Evolutionary conservation across 2,329 filamentous ascomycete genomes (phyloP), one percentile per base, ranked within the genome.

Genomic region (Cladosporium sp.): DNA sequence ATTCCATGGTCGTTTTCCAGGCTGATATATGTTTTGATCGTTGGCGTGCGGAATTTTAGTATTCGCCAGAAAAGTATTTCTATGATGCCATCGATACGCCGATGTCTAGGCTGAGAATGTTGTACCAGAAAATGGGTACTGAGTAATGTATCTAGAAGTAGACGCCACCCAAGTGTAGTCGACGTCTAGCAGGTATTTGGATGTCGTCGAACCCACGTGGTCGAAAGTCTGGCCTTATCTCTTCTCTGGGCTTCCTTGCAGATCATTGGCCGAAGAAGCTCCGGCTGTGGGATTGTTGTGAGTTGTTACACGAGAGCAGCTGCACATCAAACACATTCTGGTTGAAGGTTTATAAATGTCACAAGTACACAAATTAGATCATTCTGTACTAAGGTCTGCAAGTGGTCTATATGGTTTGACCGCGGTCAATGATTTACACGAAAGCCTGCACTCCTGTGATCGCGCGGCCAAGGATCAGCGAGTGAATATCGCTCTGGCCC

Each of bases 401-500:
- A 22, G 2, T 3, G 3, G 36, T 47, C 39, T 55, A 44, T 53
- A 13, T 42, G 8, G 4, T 24, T 9, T 12, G 5, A 13, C 19
- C 19, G 12, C 28, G 7, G 28, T 22, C 45, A 2, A 12, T 15
- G 3, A 17, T 15, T 32, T 65, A 73, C 15, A 71, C 69, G 65
- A 94, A 94, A 7, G 89, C 90, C 74, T 94, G 90, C 22, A 93
- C 77, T 20, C 90, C 88, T 35, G 78, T 81, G 56, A 81, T 80
- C 50, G 78, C 78, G 58, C 78, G 72, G 45, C 78, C 75, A 47
- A 80, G 69, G 50, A 80, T 82, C 62, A 82, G 68, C 53, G 75
- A 74, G 74, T 97, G 94, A 71, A 97, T 97, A 75, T 97, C 94
- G 70, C 92, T 97, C 76, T 97, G 94, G 20, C 94, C 94, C 77